Percentiles rank a stretch among this genome's conserved stretches.
phyloP scores from a whole-genome alignment of 192 early-diverging fungal genomes.

The Entomortierella lignicola region DNA sequence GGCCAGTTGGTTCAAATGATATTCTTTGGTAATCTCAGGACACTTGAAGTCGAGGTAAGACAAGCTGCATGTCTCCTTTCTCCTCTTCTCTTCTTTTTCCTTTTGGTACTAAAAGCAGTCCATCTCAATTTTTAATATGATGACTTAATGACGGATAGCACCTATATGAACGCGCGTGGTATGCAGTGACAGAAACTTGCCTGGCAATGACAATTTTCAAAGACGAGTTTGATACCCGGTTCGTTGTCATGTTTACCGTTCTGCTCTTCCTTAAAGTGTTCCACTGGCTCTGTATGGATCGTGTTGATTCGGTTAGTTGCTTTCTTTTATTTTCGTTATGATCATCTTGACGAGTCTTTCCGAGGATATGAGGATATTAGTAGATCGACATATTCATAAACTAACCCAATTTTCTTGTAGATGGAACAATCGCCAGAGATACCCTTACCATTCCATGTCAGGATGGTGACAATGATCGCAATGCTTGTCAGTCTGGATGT shows the following conservation, averaged over 20 bases:
- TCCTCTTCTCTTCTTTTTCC: not conserved
- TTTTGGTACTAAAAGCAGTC: not conserved
- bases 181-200: constrained; percentile 96
- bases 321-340: not conserved
- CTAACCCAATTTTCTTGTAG: no score
- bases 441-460: constrained; percentile 73
- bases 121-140: not conserved
- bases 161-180: constrained; percentile 98
- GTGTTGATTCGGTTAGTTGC: constrained; percentile 82
- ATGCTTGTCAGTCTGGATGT: constrained; percentile 78
- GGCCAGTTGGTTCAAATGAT: constrained; percentile 82
- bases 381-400: no score
- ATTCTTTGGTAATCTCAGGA: constrained; percentile 93
- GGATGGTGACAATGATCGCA: constrained; percentile 74
- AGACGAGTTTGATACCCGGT: constrained; percentile 92
- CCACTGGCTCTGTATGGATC: constrained; percentile 95
- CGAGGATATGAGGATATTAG: no score
- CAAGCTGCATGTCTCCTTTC: not conserved
- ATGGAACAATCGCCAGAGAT: constrained; percentile 86
- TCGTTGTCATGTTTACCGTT: constrained; percentile 86
- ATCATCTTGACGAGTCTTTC: not conserved
- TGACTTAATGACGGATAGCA: constrained; percentile 65
- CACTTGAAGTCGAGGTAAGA: constrained; percentile 91
- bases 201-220: constrained; percentile 96
- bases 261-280: constrained; percentile 94